Percentiles rank a stretch among this genome's conserved stretches.
Conservation (phyloP, 805 yeast genomes). For the Myxozyma kluyveri region DNA sequence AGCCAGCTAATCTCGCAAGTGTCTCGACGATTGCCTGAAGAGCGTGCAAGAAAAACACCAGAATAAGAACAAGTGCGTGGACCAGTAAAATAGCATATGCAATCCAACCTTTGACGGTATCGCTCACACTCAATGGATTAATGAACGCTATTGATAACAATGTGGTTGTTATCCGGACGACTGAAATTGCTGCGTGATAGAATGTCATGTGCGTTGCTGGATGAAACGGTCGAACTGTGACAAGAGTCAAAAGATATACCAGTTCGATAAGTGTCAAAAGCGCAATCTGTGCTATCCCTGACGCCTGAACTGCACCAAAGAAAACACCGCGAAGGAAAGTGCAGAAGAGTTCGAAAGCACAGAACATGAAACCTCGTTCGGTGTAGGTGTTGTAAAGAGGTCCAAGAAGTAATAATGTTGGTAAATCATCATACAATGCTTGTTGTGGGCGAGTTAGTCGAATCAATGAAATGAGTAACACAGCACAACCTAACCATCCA, state of each 20-base stretch:
- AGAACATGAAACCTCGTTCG: constrained; percentile 29
- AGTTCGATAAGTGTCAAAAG: constrained; percentile 36
- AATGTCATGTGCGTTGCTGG: constrained; percentile 35
- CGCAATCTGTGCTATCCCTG: constrained; percentile 40
- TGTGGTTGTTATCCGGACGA: constrained; percentile 29
- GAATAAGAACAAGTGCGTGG: constrained; percentile 35
- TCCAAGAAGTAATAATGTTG: constrained; percentile 34
- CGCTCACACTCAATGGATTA: constrained; percentile 26
- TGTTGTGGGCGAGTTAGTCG: constrained; percentile 28
- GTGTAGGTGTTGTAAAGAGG: constrained; percentile 37
- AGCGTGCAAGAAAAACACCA: constrained; percentile 34
- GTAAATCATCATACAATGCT: constrained; percentile 33
- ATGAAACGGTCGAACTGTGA: constrained; percentile 33
- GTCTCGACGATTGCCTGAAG: constrained; percentile 34
- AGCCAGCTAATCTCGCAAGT: constrained; percentile 20
- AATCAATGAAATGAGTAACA: constrained; percentile 17
- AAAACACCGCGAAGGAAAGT: constrained; percentile 36
- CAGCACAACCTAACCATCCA: constrained; percentile 32
- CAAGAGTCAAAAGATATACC: constrained; percentile 26
- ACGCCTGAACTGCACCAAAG: constrained; percentile 37
- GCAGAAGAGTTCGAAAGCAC: constrained; percentile 22
- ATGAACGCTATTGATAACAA: constrained; percentile 36
- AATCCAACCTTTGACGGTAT: constrained; percentile 35
- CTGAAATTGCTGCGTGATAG: constrained; percentile 27
- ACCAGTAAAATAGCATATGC: constrained; percentile 37